Conservation (phyloP, 2,329 filamentous ascomycete species). For the Xylariaceae sp. region DNA sequence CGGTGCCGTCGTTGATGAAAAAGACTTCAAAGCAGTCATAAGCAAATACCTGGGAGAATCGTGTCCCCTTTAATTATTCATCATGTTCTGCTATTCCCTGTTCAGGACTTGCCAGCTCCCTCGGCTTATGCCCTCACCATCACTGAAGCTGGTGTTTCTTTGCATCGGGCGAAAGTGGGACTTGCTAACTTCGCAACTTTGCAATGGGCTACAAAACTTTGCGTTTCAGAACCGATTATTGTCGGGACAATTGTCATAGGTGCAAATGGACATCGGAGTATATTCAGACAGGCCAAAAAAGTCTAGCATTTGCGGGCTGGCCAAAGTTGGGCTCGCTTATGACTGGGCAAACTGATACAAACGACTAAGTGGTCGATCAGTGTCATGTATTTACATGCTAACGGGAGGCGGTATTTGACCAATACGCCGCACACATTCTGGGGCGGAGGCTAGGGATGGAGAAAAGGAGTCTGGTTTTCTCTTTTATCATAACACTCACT, state of each 20-base stretch:
- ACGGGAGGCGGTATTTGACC: constrained; percentile 9
- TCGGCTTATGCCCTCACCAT: constrained; percentile 17
- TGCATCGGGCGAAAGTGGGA: constrained; percentile 4
- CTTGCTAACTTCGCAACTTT: constrained; percentile 11
- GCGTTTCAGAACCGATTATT: not conserved
- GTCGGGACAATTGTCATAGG: constrained; percentile 2
- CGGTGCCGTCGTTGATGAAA: constrained; percentile 83
- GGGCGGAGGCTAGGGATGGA: not conserved
- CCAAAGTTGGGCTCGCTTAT: constrained; percentile 3
- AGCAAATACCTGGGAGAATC: constrained; percentile 50
- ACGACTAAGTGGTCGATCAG: constrained; percentile 10
- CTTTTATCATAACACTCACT: constrained; percentile 11
- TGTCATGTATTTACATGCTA: constrained; percentile 18
- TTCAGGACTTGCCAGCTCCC: not conserved
- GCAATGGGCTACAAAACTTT: constrained; percentile 4
- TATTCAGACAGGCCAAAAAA: constrained; percentile 16
- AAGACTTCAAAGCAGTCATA: constrained; percentile 79
- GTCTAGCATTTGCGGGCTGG: constrained; percentile 4
- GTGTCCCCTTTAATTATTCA: constrained; percentile 8
- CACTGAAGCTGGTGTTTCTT: constrained; percentile 13
- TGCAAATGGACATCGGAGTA: constrained; percentile 14
- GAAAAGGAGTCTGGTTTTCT: constrained; percentile 13
- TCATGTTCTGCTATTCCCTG: not conserved
- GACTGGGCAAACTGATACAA: constrained; percentile 13
- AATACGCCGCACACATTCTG: constrained; percentile 3